Percentiles rank a stretch among this genome's conserved stretches.
phyloP scores from a whole-genome alignment of 108 stramenopile genomes.

The Pseudonitzschia multiseries region DNA sequence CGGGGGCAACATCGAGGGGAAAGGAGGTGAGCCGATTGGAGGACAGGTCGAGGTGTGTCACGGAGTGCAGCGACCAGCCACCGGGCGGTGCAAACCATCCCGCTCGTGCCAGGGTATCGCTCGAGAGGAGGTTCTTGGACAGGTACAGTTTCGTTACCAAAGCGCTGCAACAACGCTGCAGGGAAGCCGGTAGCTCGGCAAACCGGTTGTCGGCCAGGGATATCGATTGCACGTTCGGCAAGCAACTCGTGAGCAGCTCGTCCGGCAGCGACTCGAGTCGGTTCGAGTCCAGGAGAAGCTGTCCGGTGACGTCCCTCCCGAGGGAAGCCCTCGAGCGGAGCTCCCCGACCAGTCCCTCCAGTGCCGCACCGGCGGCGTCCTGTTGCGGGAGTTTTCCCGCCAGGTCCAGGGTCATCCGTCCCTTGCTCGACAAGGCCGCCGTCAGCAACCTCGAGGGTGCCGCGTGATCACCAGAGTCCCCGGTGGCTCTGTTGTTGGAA shows the following conservation, averaged over 20 bases:
- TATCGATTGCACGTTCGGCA: slow-evolving; percentile 22
- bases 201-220: slow-evolving; percentile 15
- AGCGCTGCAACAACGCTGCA: slow-evolving; percentile 13
- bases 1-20: background rate
- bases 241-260: slow-evolving; percentile 12
- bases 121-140: slow-evolving; percentile 19
- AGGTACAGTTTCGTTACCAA: slow-evolving; percentile 7
- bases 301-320: slow-evolving; percentile 10
- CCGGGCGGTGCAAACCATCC: background rate
- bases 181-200: slow-evolving; percentile 1
- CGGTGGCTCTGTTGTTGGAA: background rate
- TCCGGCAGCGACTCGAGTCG: slow-evolving; percentile 19
- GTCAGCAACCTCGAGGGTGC: background rate
- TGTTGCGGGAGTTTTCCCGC: background rate
- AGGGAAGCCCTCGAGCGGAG: background rate
- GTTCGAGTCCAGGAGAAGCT: slow-evolving; percentile 15
- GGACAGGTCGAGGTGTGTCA: slow-evolving; percentile 25
- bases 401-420: background rate
- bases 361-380: background rate
- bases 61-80: background rate
- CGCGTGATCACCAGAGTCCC: background rate
- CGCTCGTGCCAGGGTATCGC: background rate
- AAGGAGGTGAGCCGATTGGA: slow-evolving; percentile 21
- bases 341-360: background rate
- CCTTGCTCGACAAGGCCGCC: background rate